Evolutionary conservation across 768 basidiomycete species (phyloP).

Genomic region (Mycena galericulata): DNA sequence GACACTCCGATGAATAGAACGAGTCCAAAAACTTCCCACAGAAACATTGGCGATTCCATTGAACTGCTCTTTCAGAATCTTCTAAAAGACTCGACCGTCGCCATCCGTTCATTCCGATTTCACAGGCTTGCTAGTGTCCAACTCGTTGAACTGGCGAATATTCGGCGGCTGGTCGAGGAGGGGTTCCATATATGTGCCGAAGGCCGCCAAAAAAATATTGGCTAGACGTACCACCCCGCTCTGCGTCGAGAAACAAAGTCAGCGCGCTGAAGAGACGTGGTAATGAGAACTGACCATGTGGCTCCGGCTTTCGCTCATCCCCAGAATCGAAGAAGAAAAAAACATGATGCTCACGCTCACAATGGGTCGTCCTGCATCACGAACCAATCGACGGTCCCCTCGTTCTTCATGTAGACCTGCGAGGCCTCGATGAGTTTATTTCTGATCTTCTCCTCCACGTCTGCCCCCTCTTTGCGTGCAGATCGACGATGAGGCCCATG

Average conservation of each 20-base stretch:
- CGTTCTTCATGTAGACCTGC: not conserved
- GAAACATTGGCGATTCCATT: no score
- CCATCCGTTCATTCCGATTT: not conserved
- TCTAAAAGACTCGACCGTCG: no score
- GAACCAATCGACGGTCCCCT: slow-evolving; percentile 6
- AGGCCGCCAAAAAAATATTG: not conserved
- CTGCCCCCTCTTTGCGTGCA: slow-evolving; percentile 5
- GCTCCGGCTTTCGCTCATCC: no score
- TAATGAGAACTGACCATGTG: no score
- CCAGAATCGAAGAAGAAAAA: not conserved
- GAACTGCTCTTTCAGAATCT: no score
- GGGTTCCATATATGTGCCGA: not conserved
- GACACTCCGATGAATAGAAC: no score
- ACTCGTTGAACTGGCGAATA: not conserved
- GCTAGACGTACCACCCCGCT: not conserved
- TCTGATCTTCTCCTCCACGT: slow-evolving; percentile 5
- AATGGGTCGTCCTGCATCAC: slow-evolving; percentile 3
- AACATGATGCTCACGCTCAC: not conserved
- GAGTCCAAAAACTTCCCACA: no score
- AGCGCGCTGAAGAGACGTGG: no score
- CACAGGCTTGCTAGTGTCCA: not conserved
- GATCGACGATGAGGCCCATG: slow-evolving; percentile 3
- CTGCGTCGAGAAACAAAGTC: not conserved
- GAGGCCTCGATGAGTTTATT: not conserved
- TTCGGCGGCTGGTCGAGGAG: not conserved